Evolutionary conservation across 78 protist species (phyloP), one percentile per base, ranked within the genome.

Genomic region (Carpediemonas membranifera): DNA sequence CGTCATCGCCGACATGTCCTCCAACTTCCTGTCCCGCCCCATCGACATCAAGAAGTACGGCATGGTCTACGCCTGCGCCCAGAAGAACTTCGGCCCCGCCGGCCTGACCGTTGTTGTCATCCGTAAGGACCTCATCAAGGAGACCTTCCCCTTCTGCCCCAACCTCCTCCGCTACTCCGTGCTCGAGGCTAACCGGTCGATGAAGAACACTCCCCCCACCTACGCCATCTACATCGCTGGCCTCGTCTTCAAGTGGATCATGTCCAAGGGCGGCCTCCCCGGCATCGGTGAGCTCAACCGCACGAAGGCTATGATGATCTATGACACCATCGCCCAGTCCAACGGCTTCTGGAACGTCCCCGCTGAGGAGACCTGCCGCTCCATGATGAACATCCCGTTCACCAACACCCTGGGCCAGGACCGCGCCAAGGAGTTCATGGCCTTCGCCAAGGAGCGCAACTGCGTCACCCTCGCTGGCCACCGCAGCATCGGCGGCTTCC

Each of bases 41-140:
- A 53, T 94, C 16, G 89, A 92, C 65, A 79, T 91, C 5, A 27
- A 85, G 28, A 92, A 89, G 81, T 94, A 65, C 64, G 98, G 83
- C 41, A 31, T 84, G 37, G 69, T 94, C 33, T 94, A 84, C 58
- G 96, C 92, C 21, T 85, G 94, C 19, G 98, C 94, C 43, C 96
- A 90, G 72, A 94, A 94, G 87, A 94, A 94, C 68, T 56, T 86
- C 28, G 94, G 95, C 34, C 82, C 88, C 2, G 87, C 96, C 19
- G 95, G 95, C 43, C 54, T 87, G 27, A 84, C 92, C 28, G 47
- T 93, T 36, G 91, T 83, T 51, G 84, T 93, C 37, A 50, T 72
- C 31, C 60, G 78, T 41, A n/a, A 72, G 11, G 74, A 65, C 15
- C 61, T 88, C 44, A 18, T 88, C 13, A 83, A 56, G 35, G 60